Evolutionary conservation across 371 early-diverging fungal genomes (phyloP).

Genomic region (Mucor piriformis): DNA sequence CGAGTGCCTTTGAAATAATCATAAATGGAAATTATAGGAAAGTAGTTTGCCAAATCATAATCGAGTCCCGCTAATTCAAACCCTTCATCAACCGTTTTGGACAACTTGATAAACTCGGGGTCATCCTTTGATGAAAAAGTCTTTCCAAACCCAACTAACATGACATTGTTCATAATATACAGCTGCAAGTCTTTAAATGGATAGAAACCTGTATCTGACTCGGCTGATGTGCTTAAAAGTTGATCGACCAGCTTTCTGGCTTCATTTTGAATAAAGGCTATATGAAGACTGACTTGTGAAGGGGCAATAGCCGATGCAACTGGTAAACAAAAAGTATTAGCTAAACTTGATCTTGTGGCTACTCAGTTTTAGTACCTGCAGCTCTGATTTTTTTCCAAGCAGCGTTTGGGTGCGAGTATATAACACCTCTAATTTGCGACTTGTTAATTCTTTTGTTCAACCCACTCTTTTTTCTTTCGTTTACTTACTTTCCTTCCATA

Average conservation of each 20-base stretch:
- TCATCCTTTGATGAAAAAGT: slow-evolving; percentile 7
- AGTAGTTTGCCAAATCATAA: slow-evolving; percentile 9
- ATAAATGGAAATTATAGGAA: slow-evolving; percentile 9
- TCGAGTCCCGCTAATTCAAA: slow-evolving; percentile 10
- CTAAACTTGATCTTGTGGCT: background rate
- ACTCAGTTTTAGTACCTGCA: slow-evolving; percentile 5
- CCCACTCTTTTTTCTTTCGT: background rate
- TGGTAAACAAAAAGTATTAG: background rate
- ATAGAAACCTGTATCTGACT: background rate
- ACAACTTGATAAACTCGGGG: slow-evolving; percentile 4
- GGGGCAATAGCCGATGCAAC: slow-evolving; percentile 17
- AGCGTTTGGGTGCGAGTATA: slow-evolving; percentile 2
- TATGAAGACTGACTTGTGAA: background rate
- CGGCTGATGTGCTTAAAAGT: background rate
- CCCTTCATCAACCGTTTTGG: background rate
- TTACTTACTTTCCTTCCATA: slow-evolving; percentile 6
- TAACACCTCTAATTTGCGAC: slow-evolving; percentile 3
- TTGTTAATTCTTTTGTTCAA: background rate
- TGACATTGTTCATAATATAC: slow-evolving; percentile 11
- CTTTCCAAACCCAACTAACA: background rate
- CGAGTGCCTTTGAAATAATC: background rate
- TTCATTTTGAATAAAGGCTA: slow-evolving; percentile 4
- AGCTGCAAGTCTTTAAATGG: slow-evolving; percentile 11
- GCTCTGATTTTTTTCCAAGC: background rate
- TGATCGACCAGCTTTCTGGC: background rate